Evolutionary conservation across 2,329 filamentous ascomycete species (phyloP).

Genomic region (Colletotrichum noveboracense): DNA sequence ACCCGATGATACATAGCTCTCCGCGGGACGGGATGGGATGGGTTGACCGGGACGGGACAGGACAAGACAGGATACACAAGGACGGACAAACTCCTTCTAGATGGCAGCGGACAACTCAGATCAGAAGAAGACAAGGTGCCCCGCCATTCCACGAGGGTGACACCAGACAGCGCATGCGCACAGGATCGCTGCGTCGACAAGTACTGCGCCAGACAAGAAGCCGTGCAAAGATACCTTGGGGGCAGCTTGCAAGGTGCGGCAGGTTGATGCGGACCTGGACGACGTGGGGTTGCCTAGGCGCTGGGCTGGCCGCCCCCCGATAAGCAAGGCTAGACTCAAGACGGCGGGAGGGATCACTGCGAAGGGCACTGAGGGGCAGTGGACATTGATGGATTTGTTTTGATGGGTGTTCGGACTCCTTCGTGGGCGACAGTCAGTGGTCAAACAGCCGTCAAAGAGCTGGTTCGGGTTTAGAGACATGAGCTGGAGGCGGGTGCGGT

Average conservation of each 20-base stretch:
- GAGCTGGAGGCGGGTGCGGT: neutral
- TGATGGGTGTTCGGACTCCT: neutral
- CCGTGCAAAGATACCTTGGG: neutral
- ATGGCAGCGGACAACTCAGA: neutral
- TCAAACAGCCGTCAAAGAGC: constrained; percentile 2
- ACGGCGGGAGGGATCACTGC: neutral
- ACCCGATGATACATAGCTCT: neutral
- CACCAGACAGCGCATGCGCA: constrained; percentile 10
- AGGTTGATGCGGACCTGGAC: neutral
- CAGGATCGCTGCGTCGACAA: neutral
- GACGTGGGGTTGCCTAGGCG: constrained; percentile 15
- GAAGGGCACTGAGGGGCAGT: neutral
- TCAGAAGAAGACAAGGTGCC: neutral
- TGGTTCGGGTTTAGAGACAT: neutral
- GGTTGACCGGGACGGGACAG: neutral
- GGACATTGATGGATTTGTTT: neutral
- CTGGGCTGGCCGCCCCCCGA: neutral
- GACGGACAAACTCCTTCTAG: neutral
- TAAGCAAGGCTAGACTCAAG: neutral
- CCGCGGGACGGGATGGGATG: neutral
- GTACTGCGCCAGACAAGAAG: neutral
- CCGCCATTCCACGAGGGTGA: constrained; percentile 4
- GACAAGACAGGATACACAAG: neutral
- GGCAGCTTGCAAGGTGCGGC: neutral
- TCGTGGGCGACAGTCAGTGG: neutral